Evolutionary conservation across 257 asterid species (phyloP).

Genomic region (Plantago elongata): DNA sequence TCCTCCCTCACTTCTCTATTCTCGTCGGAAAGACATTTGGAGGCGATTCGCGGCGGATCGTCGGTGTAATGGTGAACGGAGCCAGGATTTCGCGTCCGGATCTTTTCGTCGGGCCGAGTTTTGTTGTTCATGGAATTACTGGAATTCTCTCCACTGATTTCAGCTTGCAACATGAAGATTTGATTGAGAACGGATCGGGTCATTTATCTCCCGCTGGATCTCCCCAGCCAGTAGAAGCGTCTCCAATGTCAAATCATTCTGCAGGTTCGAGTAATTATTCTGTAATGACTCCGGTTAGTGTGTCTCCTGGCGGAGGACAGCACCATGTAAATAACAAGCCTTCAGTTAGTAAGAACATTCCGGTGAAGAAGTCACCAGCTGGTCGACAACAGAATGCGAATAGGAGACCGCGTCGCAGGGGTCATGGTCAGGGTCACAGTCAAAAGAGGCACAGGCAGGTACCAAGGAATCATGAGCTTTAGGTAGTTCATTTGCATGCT

Average conservation of each 20-base stretch:
- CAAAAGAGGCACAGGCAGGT: constrained; percentile 2
- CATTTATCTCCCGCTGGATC: constrained; percentile 17
- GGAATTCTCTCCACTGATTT: constrained; percentile 52
- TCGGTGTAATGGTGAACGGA: constrained; percentile 41
- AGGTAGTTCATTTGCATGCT: not conserved
- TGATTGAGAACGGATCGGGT: constrained; percentile 19
- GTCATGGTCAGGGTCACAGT: not conserved
- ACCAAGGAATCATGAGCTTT: not conserved
- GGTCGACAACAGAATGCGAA: not conserved
- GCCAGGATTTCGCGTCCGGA: constrained; percentile 44
- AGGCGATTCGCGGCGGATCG: not conserved
- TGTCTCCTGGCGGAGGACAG: not conserved
- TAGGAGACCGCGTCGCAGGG: not conserved
- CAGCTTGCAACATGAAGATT: constrained; percentile 26
- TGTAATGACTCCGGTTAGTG: not conserved
- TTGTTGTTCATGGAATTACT: constrained; percentile 54
- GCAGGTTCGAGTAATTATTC: constrained; percentile 7
- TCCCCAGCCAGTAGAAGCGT: constrained; percentile 3
- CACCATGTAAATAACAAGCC: no score
- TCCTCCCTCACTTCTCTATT: constrained; percentile 50
- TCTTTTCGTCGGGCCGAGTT: constrained; percentile 45
- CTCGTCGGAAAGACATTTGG: constrained; percentile 24
- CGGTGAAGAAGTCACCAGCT: not conserved
- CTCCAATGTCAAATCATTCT: constrained; percentile 2
- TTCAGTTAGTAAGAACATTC: constrained; percentile 1